Base-by-base conservation (phyloP, 1,139 yeast species). In the Nakaseomyces bracarensis region DNA sequence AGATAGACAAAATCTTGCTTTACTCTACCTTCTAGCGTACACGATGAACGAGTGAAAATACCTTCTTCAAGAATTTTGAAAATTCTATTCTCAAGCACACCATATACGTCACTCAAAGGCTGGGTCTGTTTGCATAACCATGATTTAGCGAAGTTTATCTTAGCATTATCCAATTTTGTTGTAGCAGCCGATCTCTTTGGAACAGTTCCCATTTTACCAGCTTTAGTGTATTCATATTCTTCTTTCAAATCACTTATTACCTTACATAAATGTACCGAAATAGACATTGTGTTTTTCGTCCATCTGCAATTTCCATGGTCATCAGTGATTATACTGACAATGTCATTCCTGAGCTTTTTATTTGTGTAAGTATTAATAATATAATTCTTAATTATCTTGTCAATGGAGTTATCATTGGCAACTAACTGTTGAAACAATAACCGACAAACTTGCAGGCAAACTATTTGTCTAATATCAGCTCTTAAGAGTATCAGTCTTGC, bases 51-150 rank as follows among this genome's bases (percentile, higher is more conserved):
- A 31, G 47, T 44, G 44, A 49, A 58, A 16, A 58, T 57, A 30
- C 48, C 48, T 19, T 55, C 60, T 46, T 54, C 62, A 29, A 56
- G 46, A 10, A 56, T 51, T 46, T 72, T 72, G 60, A 81, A 79
- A 18, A 79, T 69, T 49, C 79, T 77, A 39, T 72, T 71, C 64
- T 86, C 96, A 72, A 86, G 71, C 42, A 85, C 70, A 11, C 82
- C 80, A 61, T 86, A 86, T 36, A 86, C 82, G 43, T 76, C 78
- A n/a, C 91, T 79, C 49, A 68, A 69, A 38, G 95, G 95, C 62
- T 84, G 95, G 19, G 87, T 81, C 62, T 86, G 95, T 57, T 82
- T 82, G 42, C 82, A 69, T 39, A 86, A 70, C 96, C 96, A 86
- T 51, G 79, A 77, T 60, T 77, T 75, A 40, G 84, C 77, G 61